These are phyloP conservation scores for Piper longum DNA, from an alignment of 164 flowering plant genomes.

Conservation along the genomic window DNA sequence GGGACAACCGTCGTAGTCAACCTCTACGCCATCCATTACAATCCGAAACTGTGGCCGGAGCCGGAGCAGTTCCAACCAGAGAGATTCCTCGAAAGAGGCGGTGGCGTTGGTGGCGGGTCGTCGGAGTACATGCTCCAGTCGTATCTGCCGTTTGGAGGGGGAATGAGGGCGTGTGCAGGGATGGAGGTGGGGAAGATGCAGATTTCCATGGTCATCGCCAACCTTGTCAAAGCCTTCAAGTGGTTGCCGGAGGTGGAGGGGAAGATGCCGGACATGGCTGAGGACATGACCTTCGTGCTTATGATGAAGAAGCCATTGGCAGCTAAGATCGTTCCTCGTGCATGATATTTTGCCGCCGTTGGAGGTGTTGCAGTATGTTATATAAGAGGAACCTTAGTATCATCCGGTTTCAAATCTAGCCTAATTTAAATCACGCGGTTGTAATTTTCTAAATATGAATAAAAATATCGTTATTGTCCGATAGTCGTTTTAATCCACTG, in stretches of 20 bases:
- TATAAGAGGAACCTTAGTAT: no score
- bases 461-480: no score
- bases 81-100: not conserved
- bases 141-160: conserved; percentile 6
- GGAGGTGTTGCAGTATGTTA: no score
- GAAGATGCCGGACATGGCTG: conserved; percentile 4
- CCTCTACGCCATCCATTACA: conserved; percentile 6
- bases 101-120: not conserved
- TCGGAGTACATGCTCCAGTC: not conserved
- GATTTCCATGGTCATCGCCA: not conserved
- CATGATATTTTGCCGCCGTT: no score
- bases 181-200: conserved; percentile 3
- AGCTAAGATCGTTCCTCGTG: conserved; percentile 5
- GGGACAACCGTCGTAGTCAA: conserved; percentile 12
- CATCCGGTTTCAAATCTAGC: no score
- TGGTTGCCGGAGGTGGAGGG: conserved; percentile 6
- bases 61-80: conserved; percentile 11
- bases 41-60: conserved; percentile 8
- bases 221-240: conserved; percentile 3
- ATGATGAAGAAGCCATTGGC: conserved; percentile 6
- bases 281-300: conserved; percentile 3
- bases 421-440: no score
- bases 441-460: no score
- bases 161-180: not conserved
- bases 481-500: no score